Base-by-base conservation (phyloP, 1,284 basidiomycete genomes). In the Hemileia vastatrix region DNA sequence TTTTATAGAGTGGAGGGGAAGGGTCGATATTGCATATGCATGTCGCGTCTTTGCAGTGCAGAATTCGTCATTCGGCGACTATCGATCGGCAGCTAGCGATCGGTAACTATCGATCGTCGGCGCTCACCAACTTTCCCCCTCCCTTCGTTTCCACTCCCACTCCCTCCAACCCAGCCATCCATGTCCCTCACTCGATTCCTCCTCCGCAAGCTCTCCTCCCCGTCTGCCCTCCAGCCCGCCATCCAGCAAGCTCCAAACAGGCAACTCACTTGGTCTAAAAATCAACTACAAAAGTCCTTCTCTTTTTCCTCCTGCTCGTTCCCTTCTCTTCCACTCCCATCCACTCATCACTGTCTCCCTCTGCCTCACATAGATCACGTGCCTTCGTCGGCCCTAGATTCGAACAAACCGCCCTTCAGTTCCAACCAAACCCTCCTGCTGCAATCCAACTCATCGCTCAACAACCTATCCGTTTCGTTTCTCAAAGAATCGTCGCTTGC, bases 361-460 rank as follows among this genome's bases (percentile, higher is more conserved):
- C 61, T 18, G 48, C 61, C 21, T 31, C 15, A 2, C 51, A 52
- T 32, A 76, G 75, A 66, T 69, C 71, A 3, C 68, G 73, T 36
- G 79, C 78, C 6, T 78, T 79, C 76, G 68, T 69, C 47, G 82
- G 83, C 55, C 86, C 90, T 15, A 84, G 91, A 27, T 96, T 96
- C 74, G 94, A 97, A 79, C 94, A 97, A 80, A 88, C 88, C 19
- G 78, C 79, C 48, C 83, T 92, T 81, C 83, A 84, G 51, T 80
- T 90, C 63, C 94, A 98, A 77, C 94, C 94, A 0, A 83, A 84
- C 65, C 87, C 92, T n/a, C 80, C 86, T 67, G 89, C 88, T 65
- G 94, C 93, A 1, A 92, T 96, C 85, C 86, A 87, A 68, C 81
- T 96, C 74, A 83, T 97, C 68, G 81, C 81, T 55, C 81, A 89